Percentiles rank a stretch among this genome's conserved stretches.
These are phyloP conservation scores for Hymenoscyphus linearis DNA, from an alignment of 2,329 filamentous ascomycete species.

Conservation along the genomic window DNA sequence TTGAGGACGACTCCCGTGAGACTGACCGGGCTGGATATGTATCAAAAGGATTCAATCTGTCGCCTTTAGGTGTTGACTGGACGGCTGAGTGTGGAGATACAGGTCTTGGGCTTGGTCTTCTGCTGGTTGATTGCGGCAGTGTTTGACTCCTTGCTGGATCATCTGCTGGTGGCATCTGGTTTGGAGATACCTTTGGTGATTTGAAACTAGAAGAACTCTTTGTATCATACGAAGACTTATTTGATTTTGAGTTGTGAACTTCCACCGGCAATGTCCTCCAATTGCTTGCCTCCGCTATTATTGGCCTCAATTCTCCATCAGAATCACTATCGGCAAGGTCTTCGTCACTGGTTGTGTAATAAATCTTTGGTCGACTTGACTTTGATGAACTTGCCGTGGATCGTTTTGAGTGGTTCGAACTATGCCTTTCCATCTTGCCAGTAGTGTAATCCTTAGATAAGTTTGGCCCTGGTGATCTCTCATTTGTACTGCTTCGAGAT, in stretches of 20 bases:
- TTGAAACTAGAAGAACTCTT: conserved; percentile 16
- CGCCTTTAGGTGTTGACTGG: conserved; percentile 16
- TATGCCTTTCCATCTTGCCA: conserved; percentile 19
- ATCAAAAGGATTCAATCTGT: conserved; percentile 25
- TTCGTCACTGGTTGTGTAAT: conserved; percentile 28
- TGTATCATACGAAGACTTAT: conserved; percentile 19
- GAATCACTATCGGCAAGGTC: conserved; percentile 27
- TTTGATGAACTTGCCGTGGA: conserved; percentile 20
- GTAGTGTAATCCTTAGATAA: conserved; percentile 20
- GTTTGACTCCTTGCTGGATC: conserved; percentile 26
- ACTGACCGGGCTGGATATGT: conserved; percentile 14
- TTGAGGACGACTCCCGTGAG: conserved; percentile 8
- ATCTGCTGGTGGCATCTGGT: conserved; percentile 21
- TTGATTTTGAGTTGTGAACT: conserved; percentile 17
- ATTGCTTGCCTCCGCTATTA: conserved; percentile 7
- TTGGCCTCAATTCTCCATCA: conserved; percentile 13
- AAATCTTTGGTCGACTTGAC: conserved; percentile 16
- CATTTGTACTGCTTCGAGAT: conserved; percentile 19
- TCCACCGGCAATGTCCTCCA: not conserved
- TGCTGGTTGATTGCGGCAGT: conserved; percentile 17
- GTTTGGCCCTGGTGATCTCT: conserved; percentile 24
- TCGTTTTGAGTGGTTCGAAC: conserved; percentile 17
- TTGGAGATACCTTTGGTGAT: conserved; percentile 28
- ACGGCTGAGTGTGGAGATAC: conserved; percentile 24
- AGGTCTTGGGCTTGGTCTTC: conserved; percentile 18